A percentile compares a stretch with the other conserved stretches of the same genome.
Evolutionary conservation across 1,284 basidiomycete species (phyloP).

Genomic region (Malassezia restricta): DNA sequence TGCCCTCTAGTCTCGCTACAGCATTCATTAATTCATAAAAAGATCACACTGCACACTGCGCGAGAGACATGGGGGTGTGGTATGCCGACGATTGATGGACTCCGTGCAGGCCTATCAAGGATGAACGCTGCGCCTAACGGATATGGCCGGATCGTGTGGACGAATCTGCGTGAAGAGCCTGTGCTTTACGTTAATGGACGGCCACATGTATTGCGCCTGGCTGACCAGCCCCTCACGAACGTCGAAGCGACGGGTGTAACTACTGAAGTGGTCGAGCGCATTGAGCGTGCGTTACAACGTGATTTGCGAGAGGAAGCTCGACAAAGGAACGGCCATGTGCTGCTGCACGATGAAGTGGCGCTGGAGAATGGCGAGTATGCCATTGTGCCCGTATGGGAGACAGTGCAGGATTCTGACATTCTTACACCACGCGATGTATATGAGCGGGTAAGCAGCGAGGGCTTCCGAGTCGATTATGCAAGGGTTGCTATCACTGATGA

Average conservation of each 20-base stretch:
- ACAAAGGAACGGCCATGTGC: conserved; percentile 63
- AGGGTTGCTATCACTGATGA: conserved; percentile 44
- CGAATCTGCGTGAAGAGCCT: conserved; percentile 41
- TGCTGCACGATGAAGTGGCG: conserved; percentile 86
- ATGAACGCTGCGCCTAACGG: conserved; percentile 35
- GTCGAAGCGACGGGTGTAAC: conserved; percentile 70
- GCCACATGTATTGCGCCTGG: conserved; percentile 69
- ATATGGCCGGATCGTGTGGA: conserved; percentile 33
- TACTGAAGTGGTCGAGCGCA: conserved; percentile 77
- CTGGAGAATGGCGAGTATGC: conserved; percentile 76
- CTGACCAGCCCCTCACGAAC: conserved; percentile 52
- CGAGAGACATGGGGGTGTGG: conserved; percentile 41
- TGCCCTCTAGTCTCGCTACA: conserved; percentile 19
- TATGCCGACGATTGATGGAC: conserved; percentile 44
- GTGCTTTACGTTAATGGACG: conserved; percentile 55
- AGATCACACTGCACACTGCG: conserved; percentile 10
- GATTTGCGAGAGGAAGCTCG: conserved; percentile 75
- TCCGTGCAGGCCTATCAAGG: conserved; percentile 33
- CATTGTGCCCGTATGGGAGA: conserved; percentile 60
- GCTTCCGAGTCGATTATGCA: conserved; percentile 42
- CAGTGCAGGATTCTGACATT: conserved; percentile 69
- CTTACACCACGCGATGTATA: conserved; percentile 71
- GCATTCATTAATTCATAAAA: not conserved
- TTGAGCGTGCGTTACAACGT: conserved; percentile 78
- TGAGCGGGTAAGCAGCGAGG: conserved; percentile 36